These are phyloP conservation scores for Peronosclerospora sorghi DNA, from an alignment of 352 stramenopile genomes.

Conservation along the genomic window DNA sequence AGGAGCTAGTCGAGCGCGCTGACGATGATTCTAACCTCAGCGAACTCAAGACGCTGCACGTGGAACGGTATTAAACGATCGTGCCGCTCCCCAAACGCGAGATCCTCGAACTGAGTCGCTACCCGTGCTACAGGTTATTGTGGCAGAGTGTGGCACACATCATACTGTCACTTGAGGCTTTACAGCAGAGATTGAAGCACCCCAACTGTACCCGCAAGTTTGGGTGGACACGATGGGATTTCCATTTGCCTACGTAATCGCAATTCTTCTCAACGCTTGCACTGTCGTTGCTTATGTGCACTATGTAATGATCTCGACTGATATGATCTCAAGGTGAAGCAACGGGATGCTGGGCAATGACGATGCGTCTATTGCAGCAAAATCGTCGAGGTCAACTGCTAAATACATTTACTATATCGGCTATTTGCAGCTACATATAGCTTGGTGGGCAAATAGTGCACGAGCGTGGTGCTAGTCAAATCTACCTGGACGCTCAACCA, in stretches of 20 bases:
- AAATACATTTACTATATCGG: constrained; percentile 95
- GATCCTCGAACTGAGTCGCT: constrained; percentile 60
- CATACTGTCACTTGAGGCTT: constrained; percentile 78
- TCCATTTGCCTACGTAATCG: constrained; percentile 94
- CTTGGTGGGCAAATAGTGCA: constrained; percentile 72
- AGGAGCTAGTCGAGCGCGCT: constrained; percentile 66
- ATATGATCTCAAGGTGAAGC: constrained; percentile 95
- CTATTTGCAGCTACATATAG: constrained; percentile 91
- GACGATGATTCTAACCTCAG: constrained; percentile 81
- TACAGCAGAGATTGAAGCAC: constrained; percentile 39
- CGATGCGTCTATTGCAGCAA: constrained; percentile 65
- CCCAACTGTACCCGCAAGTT: constrained; percentile 67
- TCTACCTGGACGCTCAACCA: constrained; percentile 96
- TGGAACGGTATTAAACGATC: no score
- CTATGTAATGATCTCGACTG: no score
- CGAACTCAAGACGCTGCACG: no score
- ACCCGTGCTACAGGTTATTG: constrained; percentile 91
- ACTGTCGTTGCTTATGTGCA: constrained; percentile 94
- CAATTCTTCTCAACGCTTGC: constrained; percentile 72
- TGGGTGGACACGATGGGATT: constrained; percentile 97
- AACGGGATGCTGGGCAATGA: constrained; percentile 90
- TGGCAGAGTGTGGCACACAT: constrained; percentile 93
- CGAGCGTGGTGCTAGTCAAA: constrained; percentile 94
- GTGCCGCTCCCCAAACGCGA: no score
- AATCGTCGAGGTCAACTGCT: constrained; percentile 59